Evolutionary conservation across 305 asterid genomes (phyloP), one percentile per base, ranked within the genome.

Genomic region (Nicotiana rustica): DNA sequence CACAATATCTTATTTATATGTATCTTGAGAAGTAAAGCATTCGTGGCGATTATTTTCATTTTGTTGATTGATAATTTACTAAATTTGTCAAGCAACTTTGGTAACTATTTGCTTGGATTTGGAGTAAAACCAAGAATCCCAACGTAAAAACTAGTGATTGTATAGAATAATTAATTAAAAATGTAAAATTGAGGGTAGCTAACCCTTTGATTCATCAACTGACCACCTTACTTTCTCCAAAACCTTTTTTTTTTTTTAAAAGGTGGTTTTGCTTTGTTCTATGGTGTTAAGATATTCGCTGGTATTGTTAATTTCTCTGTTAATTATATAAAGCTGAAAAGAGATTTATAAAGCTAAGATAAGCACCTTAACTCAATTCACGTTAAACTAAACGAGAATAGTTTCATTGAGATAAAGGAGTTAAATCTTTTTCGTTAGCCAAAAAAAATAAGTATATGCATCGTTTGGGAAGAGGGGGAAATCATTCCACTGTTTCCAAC

Each of bases 401-500:
- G 17, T 52, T 52, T 14, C 18, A 56, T 15, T 56, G 61, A 15
- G 61, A 56, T 15, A 57, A 17, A 5, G 62, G 62, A 17, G 62
- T 57, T 14, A 14, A 56, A 57, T 17, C 49, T 57, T 14, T 57
- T 57, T 57, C 19, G 2, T 57, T 5, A 57, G 62, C 62, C 17
- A 56, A 15, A 13, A 15, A 13, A 15, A 56, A 14, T 56, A 17
- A 57, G 62, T 57, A 13, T 17, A 17, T 7, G 65, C 9, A 10
- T 59, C 19, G 19, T 18, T 60, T 60, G 9, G 13, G 10, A 18
- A 18, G 29, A 5, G 18, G 4, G 13, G 65, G 4, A 18, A 60
- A 70, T 70, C 41, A 47, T 47, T 73, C 61, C 41, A 47, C n/a
- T 6, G 41, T 25, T 73, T 21, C 78, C 65, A n/a, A 59, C 65